These are phyloP conservation scores for Kwoniella sp. DNA, from an alignment of 768 basidiomycete species.

Conservation along the genomic window DNA sequence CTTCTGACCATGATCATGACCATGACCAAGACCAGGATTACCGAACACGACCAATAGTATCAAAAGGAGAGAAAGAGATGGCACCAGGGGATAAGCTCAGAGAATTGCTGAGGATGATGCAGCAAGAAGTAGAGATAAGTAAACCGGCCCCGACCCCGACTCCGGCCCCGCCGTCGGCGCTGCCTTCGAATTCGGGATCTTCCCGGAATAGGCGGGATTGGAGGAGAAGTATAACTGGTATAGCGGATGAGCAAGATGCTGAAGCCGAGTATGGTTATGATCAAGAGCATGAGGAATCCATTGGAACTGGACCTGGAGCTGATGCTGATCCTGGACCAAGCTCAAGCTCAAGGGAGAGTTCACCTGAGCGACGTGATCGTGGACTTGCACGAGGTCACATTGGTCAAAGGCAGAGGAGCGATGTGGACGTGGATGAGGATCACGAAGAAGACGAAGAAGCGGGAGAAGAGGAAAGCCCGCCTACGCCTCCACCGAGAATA, in stretches of 20 bases:
- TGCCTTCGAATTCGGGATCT: too few relatives aligned
- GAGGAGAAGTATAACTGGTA: too few relatives aligned
- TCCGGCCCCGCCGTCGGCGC: too few relatives aligned
- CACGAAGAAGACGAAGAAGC: conserved; percentile 3
- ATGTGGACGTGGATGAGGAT: background rate
- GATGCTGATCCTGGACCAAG: too few relatives aligned
- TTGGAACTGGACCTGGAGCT: too few relatives aligned
- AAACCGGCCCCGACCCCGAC: background rate
- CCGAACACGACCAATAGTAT: too few relatives aligned
- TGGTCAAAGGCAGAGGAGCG: background rate
- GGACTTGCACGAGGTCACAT: background rate
- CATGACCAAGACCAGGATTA: too few relatives aligned
- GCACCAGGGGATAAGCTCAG: conserved; percentile 29
- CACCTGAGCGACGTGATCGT: background rate
- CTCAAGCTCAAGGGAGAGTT: background rate
- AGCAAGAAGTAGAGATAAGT: conserved; percentile 8
- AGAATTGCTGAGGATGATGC: conserved; percentile 32
- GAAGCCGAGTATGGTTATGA: background rate
- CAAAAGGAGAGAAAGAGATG: conserved; percentile 10
- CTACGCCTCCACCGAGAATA: conserved; percentile 44
- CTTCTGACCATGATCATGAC: conserved; percentile 6
- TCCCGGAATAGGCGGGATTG: too few relatives aligned
- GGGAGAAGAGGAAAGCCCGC: conserved; percentile 39
- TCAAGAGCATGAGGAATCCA: background rate
- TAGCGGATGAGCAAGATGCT: background rate